Conservation (phyloP, 2,329 filamentous ascomycete species). For the Paradendryphiella salina region DNA sequence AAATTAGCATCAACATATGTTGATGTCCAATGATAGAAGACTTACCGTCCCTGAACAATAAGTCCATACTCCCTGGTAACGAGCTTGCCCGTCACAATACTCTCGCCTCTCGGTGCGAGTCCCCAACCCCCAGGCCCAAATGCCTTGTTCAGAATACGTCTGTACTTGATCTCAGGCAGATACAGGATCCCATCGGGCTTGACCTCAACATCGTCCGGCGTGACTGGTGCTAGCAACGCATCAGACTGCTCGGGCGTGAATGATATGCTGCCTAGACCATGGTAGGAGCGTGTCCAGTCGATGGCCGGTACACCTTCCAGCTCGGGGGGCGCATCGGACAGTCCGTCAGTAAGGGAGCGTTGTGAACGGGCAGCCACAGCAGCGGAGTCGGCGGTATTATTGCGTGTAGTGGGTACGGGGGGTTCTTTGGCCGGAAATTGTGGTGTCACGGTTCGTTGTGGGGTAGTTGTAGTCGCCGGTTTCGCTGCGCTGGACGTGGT, state of each 20-base stretch:
- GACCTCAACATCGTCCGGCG: conserved; percentile 82
- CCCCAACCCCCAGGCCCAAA: conserved; percentile 98
- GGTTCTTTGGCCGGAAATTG: conserved; percentile 38
- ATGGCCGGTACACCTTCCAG: conserved; percentile 59
- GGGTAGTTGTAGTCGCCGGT: conserved; percentile 10
- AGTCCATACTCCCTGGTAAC: conserved; percentile 92
- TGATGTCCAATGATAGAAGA: conserved; percentile 7
- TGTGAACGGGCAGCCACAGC: conserved; percentile 33
- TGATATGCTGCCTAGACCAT: conserved; percentile 71
- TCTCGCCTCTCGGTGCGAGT: conserved; percentile 81
- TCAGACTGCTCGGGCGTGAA: conserved; percentile 72
- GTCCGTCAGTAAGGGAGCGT: conserved; percentile 54
- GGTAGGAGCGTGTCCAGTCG: conserved; percentile 84
- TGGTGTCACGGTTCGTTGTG: conserved; percentile 36
- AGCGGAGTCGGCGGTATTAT: conserved; percentile 31
- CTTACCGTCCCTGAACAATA: conserved; percentile 82
- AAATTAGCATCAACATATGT: background rate
- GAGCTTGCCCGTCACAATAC: conserved; percentile 77
- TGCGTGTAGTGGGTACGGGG: conserved; percentile 40
- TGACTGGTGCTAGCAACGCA: conserved; percentile 68
- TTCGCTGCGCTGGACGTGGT: conserved; percentile 18
- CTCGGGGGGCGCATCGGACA: conserved; percentile 55
- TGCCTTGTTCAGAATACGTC: conserved; percentile 82
- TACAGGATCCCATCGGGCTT: conserved; percentile 98
- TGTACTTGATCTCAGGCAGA: conserved; percentile 96